Percentiles rank a stretch among this genome's conserved stretches.
phyloP scores from a whole-genome alignment of 192 early-diverging fungal genomes.

The Entrophospora sp. region DNA sequence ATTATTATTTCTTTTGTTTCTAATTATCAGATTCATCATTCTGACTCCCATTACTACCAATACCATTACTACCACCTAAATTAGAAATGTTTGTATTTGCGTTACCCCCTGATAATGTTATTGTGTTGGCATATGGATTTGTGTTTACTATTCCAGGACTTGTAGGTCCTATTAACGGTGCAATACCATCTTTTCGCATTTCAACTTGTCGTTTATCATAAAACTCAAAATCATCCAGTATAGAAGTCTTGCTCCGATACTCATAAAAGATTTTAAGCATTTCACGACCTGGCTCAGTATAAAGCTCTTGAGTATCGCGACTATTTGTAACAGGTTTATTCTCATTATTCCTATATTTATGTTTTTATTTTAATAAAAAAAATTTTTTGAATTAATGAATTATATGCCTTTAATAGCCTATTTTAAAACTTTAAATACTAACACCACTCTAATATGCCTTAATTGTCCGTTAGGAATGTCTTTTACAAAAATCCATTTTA shows the following conservation, averaged over 20 bases:
- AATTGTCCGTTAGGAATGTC: conserved; percentile 43
- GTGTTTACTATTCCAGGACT: conserved; percentile 10
- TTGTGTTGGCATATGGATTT: conserved; percentile 15
- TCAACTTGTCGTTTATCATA: conserved; percentile 28
- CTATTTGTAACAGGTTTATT: conserved; percentile 52
- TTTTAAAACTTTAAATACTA: too few species aligned
- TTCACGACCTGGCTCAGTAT: conserved; percentile 34
- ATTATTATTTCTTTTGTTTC: not conserved
- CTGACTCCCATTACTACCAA: conserved; percentile 7
- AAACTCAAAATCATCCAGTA: conserved; percentile 29
- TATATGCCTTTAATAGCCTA: too few species aligned
- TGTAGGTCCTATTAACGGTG: conserved; percentile 15
- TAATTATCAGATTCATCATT: conserved; percentile 18
- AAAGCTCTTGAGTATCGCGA: conserved; percentile 50
- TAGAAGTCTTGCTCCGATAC: conserved; percentile 24
- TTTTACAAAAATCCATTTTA: conserved; percentile 47
- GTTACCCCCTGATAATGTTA: not conserved
- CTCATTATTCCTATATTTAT: conserved; percentile 29
- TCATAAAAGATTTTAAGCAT: conserved; percentile 43
- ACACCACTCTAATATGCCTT: conserved; percentile 31
- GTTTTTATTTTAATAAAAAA: not conserved
- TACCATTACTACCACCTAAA: not conserved
- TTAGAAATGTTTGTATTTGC: conserved; percentile 17
- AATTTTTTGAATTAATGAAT: too few species aligned
- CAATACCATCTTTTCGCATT: conserved; percentile 23